Evolutionary conservation across 495 filamentous ascomycete genomes (phyloP).

Genomic region (Hyaloscypha finlandica): DNA sequence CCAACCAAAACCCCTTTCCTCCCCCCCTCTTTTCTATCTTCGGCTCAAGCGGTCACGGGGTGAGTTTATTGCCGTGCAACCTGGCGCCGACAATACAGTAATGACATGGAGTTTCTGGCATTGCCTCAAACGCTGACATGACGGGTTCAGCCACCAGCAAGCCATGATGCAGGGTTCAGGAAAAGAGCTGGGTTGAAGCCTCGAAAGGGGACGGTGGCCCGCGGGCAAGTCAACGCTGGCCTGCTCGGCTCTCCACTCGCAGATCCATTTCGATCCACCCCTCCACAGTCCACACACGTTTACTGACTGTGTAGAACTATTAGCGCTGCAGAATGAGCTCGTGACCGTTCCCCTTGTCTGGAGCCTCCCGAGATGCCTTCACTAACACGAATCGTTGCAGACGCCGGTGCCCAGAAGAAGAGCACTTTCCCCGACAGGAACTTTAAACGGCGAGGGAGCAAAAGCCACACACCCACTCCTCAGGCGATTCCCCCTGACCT

Average conservation of each 20-base stretch:
- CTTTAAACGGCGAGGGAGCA: not conserved
- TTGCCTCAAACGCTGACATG: slow-evolving; percentile 11
- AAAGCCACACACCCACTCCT: not conserved
- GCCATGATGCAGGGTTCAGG: slow-evolving; percentile 10
- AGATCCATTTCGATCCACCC: slow-evolving; percentile 20
- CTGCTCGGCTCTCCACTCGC: slow-evolving; percentile 9
- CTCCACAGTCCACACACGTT: slow-evolving; percentile 13
- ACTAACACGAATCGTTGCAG: not conserved
- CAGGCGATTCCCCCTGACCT: not conserved
- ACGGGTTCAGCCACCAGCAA: slow-evolving; percentile 20
- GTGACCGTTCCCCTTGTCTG: slow-evolving; percentile 23
- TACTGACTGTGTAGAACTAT: too few relatives aligned
- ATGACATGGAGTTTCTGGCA: slow-evolving; percentile 5
- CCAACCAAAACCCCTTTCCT: not conserved
- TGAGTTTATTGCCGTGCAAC: not conserved
- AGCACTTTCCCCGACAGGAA: not conserved
- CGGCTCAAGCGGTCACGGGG: slow-evolving; percentile 14
- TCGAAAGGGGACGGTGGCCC: not conserved
- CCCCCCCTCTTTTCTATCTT: not conserved
- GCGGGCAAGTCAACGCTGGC: not conserved
- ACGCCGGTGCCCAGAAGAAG: not conserved
- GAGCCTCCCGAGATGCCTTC: slow-evolving; percentile 2
- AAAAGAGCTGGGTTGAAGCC: not conserved
- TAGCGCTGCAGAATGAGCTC: slow-evolving; percentile 26
- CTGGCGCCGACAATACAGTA: not conserved